Evolutionary conservation across 495 filamentous ascomycete species (phyloP).

Genomic region (Aspergillus nidulans): DNA sequence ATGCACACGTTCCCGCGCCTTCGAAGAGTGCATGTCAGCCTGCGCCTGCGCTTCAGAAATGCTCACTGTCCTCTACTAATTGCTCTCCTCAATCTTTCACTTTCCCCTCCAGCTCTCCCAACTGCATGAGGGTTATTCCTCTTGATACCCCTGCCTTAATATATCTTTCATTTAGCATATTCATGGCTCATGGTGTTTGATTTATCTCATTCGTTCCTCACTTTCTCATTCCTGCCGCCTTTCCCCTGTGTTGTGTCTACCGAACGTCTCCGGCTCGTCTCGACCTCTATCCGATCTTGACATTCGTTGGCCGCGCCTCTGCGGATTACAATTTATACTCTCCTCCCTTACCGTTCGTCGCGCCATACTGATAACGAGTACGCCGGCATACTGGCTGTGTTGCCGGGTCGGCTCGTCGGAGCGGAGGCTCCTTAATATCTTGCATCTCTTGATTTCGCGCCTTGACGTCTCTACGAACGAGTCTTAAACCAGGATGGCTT

Average conservation of each 20-base stretch:
- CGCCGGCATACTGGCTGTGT: slow-evolving; percentile 20
- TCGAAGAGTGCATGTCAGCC: slow-evolving; percentile 11
- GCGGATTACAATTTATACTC: not conserved
- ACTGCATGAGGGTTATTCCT: slow-evolving; percentile 8
- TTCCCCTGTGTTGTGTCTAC: slow-evolving; percentile 8
- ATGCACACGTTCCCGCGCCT: slow-evolving; percentile 5
- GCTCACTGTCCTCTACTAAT: slow-evolving; percentile 7
- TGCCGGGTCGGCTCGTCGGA: slow-evolving; percentile 22
- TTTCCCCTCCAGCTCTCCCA: slow-evolving; percentile 13
- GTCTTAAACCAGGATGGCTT: slow-evolving; percentile 35
- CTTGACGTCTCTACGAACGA: slow-evolving; percentile 28
- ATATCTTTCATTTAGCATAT: slow-evolving; percentile 14
- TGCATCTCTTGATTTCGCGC: slow-evolving; percentile 11
- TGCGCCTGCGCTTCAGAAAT: slow-evolving; percentile 4
- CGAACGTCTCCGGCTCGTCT: not conserved
- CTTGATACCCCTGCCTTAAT: slow-evolving; percentile 8
- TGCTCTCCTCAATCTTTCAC: slow-evolving; percentile 15
- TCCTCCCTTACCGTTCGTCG: not conserved
- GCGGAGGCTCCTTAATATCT: slow-evolving; percentile 27
- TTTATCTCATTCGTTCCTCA: slow-evolving; percentile 18
- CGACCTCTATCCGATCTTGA: not conserved
- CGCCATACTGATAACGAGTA: not conserved
- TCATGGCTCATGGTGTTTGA: slow-evolving; percentile 22
- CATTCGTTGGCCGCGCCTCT: not conserved
- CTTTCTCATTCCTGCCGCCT: slow-evolving; percentile 7